Conservation (phyloP, 1,284 basidiomycete species). For the Volvariella volvacea region DNA sequence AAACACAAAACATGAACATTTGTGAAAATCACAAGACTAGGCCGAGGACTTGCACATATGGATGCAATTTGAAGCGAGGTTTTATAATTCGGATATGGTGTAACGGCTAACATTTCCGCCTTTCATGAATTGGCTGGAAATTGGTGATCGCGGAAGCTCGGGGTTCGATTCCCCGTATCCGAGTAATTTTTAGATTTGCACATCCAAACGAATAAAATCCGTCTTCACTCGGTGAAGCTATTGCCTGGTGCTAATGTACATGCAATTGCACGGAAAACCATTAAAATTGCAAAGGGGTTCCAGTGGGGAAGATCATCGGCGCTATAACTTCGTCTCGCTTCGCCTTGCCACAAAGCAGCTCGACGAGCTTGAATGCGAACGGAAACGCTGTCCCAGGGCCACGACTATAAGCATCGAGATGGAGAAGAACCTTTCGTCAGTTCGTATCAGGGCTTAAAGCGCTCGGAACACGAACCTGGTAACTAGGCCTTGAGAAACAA, state of each 20-base stretch:
- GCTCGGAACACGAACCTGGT: conserved; percentile 49
- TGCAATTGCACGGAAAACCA: too few species aligned
- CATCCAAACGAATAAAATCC: too few species aligned
- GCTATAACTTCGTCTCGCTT: conserved; percentile 62
- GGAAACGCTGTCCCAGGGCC: conserved; percentile 78
- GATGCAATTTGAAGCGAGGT: not conserved
- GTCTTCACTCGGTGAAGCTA: too few species aligned
- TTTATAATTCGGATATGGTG: conserved; percentile 2
- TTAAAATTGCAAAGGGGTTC: conserved; percentile 31
- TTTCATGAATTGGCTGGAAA: not conserved
- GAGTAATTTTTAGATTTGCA: conserved; percentile 26
- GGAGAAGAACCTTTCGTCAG: not conserved
- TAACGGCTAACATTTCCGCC: conserved; percentile 5
- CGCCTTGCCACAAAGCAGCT: conserved; percentile 56
- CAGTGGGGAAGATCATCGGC: conserved; percentile 74
- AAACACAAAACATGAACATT: conserved; percentile 7
- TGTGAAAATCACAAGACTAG: too few species aligned
- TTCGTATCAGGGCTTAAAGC: not conserved
- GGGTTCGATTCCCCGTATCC: conserved; percentile 74
- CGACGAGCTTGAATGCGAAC: conserved; percentile 70
- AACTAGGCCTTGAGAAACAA: conserved; percentile 68
- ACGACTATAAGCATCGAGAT: conserved; percentile 43
- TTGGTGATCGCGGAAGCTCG: conserved; percentile 56
- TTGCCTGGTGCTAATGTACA: too few species aligned
- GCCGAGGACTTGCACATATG: too few species aligned